phyloP scores from a whole-genome alignment of 768 basidiomycete species.

The Cyclocybe cylindracea region DNA sequence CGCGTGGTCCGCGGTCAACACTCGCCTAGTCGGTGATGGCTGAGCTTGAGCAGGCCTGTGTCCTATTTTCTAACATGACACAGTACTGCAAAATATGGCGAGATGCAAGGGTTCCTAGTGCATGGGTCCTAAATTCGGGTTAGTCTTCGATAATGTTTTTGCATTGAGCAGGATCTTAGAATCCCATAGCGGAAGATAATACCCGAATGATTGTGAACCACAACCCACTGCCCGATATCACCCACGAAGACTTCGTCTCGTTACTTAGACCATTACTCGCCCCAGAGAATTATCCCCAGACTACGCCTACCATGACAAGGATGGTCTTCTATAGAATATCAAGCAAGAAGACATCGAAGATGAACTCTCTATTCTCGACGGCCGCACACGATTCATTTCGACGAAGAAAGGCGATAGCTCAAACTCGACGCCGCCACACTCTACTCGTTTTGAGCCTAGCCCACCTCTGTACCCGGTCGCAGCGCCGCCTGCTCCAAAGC shows the following conservation, averaged over 20 bases:
- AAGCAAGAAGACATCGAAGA: slow-evolving; percentile 59
- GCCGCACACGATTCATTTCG: slow-evolving; percentile 63
- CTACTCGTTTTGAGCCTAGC: slow-evolving; percentile 13
- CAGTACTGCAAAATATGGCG: slow-evolving; percentile 76
- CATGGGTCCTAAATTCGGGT: slow-evolving; percentile 83
- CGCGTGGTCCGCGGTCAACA: slow-evolving; percentile 68
- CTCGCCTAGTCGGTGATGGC: slow-evolving; percentile 66
- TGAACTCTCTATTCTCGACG: slow-evolving; percentile 70
- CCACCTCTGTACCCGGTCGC: slow-evolving; percentile 8
- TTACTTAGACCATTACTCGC: slow-evolving; percentile 79
- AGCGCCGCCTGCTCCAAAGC: neutral
- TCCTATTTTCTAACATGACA: slow-evolving; percentile 69
- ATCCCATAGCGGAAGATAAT: slow-evolving; percentile 50
- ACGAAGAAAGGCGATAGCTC: slow-evolving; percentile 33
- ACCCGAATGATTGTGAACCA: slow-evolving; percentile 79
- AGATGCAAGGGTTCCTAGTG: slow-evolving; percentile 71
- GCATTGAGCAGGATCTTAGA: neutral
- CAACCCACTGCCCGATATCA: slow-evolving; percentile 84
- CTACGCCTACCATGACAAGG: slow-evolving; percentile 31
- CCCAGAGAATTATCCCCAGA: slow-evolving; percentile 71
- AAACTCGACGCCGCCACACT: slow-evolving; percentile 9
- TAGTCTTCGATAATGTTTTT: slow-evolving; percentile 13
- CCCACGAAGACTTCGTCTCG: slow-evolving; percentile 84
- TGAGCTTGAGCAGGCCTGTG: slow-evolving; percentile 68
- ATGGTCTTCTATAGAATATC: slow-evolving; percentile 51